Conservation (phyloP, 139 green algal genomes). For the Micromonas commoda region DNA sequence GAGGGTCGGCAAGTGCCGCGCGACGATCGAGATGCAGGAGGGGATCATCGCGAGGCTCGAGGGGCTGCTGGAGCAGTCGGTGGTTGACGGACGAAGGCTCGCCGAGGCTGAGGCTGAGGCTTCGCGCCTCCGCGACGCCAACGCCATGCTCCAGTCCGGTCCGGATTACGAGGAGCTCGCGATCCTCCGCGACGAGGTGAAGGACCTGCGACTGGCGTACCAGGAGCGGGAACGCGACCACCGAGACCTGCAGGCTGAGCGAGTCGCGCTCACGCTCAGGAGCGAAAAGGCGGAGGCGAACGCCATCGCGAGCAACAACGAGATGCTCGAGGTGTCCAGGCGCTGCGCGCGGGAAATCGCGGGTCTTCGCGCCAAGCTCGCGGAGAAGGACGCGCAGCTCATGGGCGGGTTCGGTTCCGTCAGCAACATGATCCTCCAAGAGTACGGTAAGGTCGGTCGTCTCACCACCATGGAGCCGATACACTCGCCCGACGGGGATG, state of each 20-base stretch:
- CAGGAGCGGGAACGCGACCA: not conserved
- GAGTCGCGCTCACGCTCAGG: constrained; percentile 20
- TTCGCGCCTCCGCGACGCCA: not conserved
- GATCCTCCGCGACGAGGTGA: not conserved
- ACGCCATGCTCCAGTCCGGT: not conserved
- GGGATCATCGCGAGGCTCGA: constrained; percentile 19
- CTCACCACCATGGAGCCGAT: not conserved
- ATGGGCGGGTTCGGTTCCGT: constrained; percentile 23
- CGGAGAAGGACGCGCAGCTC: constrained; percentile 32
- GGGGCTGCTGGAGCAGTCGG: constrained; percentile 14
- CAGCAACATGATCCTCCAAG: not conserved
- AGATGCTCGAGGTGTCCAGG: constrained; percentile 23
- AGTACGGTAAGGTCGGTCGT: not conserved
- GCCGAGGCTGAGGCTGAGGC: not conserved
- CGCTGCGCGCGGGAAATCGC: constrained; percentile 22
- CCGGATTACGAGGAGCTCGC: not conserved
- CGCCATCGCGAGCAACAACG: constrained; percentile 18
- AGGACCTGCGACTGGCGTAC: not conserved
- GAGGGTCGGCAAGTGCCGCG: constrained; percentile 5
- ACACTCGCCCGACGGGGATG: no score
- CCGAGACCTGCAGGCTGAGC: not conserved
- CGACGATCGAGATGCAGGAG: constrained; percentile 24
- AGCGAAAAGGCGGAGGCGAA: constrained; percentile 16
- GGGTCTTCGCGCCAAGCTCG: constrained; percentile 12
- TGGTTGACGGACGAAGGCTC: not conserved